These are phyloP conservation scores for Penicillium sp. DNA, from an alignment of 2,329 filamentous ascomycete species.

Conservation along the genomic window DNA sequence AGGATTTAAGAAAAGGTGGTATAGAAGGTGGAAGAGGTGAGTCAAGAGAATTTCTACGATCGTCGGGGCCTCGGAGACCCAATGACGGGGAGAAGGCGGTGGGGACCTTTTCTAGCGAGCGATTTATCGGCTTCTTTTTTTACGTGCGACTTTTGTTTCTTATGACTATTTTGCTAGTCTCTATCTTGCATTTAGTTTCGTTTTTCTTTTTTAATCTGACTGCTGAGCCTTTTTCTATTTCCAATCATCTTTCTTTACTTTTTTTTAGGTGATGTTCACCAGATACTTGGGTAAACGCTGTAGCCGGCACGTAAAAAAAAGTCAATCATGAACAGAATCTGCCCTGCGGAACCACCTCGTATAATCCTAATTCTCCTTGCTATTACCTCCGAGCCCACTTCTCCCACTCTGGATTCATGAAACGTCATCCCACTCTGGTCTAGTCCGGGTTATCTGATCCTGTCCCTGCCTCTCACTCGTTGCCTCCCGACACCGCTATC, in stretches of 20 bases:
- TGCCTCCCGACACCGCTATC: conserved; percentile 18
- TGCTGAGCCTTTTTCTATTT: background rate
- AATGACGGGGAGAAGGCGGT: conserved; percentile 22
- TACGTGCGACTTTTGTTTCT: conserved; percentile 5
- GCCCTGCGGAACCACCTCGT: background rate
- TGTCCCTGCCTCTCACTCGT: conserved; percentile 22
- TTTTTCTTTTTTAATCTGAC: background rate
- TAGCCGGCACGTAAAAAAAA: background rate
- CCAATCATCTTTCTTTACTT: background rate
- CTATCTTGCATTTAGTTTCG: background rate
- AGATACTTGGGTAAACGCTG: background rate
- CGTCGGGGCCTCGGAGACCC: conserved; percentile 28
- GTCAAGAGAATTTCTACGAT: conserved; percentile 25
- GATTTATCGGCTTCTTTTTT: conserved; percentile 9
- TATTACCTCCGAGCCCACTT: conserved; percentile 12
- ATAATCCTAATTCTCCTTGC: background rate
- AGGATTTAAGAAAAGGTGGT: conserved; percentile 9
- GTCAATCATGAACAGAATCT: background rate
- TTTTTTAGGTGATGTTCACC: background rate
- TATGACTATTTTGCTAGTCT: background rate
- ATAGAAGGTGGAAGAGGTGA: conserved; percentile 16
- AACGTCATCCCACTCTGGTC: conserved; percentile 22
- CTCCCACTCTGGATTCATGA: conserved; percentile 2
- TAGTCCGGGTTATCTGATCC: conserved; percentile 30
- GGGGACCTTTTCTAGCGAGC: conserved; percentile 15